A percentile compares a stretch with the other conserved stretches of the same genome.
Conservation (phyloP, 768 basidiomycete genomes). For the Pisolithus tinctorius region DNA sequence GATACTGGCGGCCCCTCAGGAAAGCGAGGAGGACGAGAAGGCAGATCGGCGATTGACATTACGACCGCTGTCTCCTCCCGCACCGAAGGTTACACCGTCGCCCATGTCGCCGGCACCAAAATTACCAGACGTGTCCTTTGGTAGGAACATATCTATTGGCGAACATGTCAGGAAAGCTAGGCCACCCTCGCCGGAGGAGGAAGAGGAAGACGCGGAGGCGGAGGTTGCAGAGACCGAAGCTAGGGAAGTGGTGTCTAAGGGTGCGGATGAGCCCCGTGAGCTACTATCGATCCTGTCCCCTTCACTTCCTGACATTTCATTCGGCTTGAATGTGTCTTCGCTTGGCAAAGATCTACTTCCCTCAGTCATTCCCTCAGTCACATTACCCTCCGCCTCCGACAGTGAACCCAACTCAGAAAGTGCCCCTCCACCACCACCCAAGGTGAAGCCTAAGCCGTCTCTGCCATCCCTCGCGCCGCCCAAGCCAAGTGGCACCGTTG, state of each 20-base stretch:
- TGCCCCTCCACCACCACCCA: constrained; percentile 15
- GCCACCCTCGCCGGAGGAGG: constrained; percentile 7
- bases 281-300: background rate
- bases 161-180: constrained; percentile 5
- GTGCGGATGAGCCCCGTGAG: background rate
- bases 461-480: constrained; percentile 10
- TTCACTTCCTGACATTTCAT: constrained; percentile 9
- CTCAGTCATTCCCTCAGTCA: too few species aligned
- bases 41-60: constrained; percentile 13
- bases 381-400: background rate
- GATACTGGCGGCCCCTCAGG: background rate
- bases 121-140: constrained; percentile 15
- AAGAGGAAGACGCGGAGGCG: constrained; percentile 8
- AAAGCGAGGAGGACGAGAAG: constrained; percentile 4
- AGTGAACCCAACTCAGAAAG: constrained; percentile 6
- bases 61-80: constrained; percentile 8
- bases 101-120: constrained; percentile 5
- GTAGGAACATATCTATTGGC: constrained; percentile 13
- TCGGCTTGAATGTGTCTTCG: constrained; percentile 6
- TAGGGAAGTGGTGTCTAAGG: constrained; percentile 1
- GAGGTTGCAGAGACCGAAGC: background rate
- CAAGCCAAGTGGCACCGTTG: constrained; percentile 13
- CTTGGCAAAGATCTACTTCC: constrained; percentile 7
- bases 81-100: background rate
- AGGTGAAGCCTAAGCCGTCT: constrained; percentile 15